Evolutionary conservation across 768 basidiomycete species (phyloP), one percentile per base, ranked within the genome.

Genomic region (Paxillus rubicundulus): DNA sequence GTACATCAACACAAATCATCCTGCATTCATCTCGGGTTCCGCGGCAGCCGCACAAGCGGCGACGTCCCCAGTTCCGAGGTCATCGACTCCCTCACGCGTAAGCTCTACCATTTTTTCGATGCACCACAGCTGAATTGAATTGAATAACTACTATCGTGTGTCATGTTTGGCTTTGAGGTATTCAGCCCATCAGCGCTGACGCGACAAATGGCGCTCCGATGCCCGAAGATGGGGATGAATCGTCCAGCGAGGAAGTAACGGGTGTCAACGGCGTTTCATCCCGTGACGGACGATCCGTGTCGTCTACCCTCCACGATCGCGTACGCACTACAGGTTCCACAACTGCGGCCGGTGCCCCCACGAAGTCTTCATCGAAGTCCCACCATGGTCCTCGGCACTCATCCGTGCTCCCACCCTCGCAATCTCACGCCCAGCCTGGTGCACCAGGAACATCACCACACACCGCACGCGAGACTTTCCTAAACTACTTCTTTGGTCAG

Each of bases 1-100:
- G 10, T 99, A 99, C 67, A 98, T 99, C 78, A 99, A 99, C 70
- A 98, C 95, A 51, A 98, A 98, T 69, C 97, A 99, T 67, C 97
- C 97, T 6, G 82, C 90, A 30, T 98, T 98, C 71, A 86, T 95
- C 51, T 77, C 87, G 17, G 88, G 89, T 9, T 89, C 89, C 33
- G 82, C 87, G 39, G 66, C 76, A 9, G 81, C 82, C 53, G 77
- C 83, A 47, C 78, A 82, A 58, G 76, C 82, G 47, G 68, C 73
- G 27, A 66, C 69, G 16, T 55, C 68, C 21, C 63, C 76, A 69
- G 60, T 64, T 21, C 75, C 79, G 41, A 77, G 71, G 61, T 74
- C 75, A 20, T 70, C 69, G 45, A 66, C 69, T 34, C 75, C 77
- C 0, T 76, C 80, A 57, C 76, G 82, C 57, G 88, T 89, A 67